A percentile compares a stretch with the other conserved stretches of the same genome.
Evolutionary conservation across 257 asterid species (phyloP).

Genomic region (Coffea canephora): DNA sequence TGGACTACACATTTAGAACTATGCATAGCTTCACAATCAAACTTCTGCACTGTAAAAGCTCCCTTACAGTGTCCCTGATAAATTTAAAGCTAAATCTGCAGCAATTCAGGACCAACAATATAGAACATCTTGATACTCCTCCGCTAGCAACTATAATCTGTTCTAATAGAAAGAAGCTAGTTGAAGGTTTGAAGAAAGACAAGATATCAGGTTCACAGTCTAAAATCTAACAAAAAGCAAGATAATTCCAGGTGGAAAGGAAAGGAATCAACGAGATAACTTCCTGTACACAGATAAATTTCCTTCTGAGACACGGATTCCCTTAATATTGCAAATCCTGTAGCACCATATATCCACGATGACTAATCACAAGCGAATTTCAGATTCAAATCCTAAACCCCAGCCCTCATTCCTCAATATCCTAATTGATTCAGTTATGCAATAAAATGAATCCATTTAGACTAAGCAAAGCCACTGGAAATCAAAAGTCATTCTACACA

Average conservation of each 20-base stretch:
- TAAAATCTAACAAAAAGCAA: not conserved
- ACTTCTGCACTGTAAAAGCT: not conserved
- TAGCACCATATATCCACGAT: not conserved
- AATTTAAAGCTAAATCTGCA: not conserved
- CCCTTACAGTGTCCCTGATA: not conserved
- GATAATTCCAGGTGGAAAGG: not conserved
- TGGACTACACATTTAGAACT: not conserved
- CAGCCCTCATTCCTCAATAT: not conserved
- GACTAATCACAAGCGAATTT: not conserved
- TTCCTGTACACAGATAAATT: not conserved
- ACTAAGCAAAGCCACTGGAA: not conserved
- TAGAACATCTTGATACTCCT: not conserved
- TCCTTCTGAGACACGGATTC: not conserved
- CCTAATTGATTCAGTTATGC: not conserved
- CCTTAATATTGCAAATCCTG: not conserved
- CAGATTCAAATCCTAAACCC: not conserved
- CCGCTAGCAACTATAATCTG: not conserved
- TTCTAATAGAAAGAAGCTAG: not conserved
- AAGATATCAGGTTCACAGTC: not conserved
- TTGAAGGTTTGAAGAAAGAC: not conserved
- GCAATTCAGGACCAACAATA: not conserved
- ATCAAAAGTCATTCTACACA: not conserved
- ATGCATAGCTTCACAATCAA: not conserved
- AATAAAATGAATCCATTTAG: not conserved
- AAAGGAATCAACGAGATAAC: not conserved